phyloP scores from a whole-genome alignment of 106 monocot species.

The Dioscorea dumetorum region DNA sequence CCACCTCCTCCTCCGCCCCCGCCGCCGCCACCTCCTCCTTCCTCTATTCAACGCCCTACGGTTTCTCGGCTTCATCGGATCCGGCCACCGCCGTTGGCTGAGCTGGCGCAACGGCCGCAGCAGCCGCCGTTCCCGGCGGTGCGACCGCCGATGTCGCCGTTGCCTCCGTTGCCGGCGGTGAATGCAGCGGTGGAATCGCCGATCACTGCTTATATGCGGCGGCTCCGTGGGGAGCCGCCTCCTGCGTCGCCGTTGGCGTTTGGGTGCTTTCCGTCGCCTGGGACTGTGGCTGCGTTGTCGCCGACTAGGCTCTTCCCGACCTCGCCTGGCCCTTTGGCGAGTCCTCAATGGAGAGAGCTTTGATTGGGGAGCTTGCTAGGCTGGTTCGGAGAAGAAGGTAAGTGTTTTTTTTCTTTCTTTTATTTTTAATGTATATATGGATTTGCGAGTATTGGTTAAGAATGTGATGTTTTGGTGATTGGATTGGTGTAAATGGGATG shows the following conservation, averaged over 20 bases:
- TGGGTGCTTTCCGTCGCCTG: not conserved
- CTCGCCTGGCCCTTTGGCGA: constrained; percentile 4
- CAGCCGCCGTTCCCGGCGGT: not conserved
- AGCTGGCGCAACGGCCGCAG: not conserved
- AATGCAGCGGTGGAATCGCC: constrained; percentile 11
- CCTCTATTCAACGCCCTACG: not conserved
- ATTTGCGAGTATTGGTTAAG: too few relatives aligned
- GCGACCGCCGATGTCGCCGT: constrained; percentile 3
- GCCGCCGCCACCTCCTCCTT: not conserved
- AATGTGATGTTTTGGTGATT: too few relatives aligned
- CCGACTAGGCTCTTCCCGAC: constrained; percentile 3
- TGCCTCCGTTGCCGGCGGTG: constrained; percentile 8
- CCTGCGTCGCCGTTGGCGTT: constrained; percentile 5
- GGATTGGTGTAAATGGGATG: too few relatives aligned
- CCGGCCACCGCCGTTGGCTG: constrained; percentile 7
- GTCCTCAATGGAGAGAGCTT: constrained; percentile 5
- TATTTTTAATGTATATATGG: too few relatives aligned
- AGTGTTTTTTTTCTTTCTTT: not conserved
- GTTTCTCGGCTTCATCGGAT: constrained; percentile 5
- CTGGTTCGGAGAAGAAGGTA: not conserved
- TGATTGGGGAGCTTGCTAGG: not conserved
- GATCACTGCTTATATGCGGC: constrained; percentile 14
- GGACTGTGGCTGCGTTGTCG: not conserved
- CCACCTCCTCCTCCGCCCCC: not conserved
- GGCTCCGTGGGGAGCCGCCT: constrained; percentile 2